These are phyloP conservation scores for Physaria fendleri DNA, from an alignment of 345 rosid species.

Conservation along the genomic window DNA sequence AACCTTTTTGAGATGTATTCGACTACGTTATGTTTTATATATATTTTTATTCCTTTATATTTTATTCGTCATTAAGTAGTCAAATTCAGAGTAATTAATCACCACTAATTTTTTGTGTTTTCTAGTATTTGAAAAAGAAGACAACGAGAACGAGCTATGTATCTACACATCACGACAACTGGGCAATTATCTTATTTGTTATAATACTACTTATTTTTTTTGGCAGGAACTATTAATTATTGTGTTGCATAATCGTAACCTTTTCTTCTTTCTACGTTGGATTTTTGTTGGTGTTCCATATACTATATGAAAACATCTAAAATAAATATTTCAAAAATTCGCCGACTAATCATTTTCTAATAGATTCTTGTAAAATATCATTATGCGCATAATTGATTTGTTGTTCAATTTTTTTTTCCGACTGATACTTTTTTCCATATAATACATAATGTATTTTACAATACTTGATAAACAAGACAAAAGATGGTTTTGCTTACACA, in stretches of 20 bases:
- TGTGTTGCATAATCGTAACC: neutral
- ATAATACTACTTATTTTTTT: neutral
- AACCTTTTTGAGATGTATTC: no score
- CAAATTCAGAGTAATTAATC: no score
- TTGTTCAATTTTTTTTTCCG: no score
- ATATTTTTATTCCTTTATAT: no score
- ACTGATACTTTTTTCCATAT: no score
- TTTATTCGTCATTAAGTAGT: neutral
- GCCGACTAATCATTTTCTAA: conserved; percentile 20
- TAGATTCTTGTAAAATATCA: conserved; percentile 8
- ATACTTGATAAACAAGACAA: no score
- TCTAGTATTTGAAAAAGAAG: neutral
- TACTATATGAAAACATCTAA: neutral
- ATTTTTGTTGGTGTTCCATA: conserved; percentile 2
- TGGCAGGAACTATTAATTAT: neutral
- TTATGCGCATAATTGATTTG: conserved; percentile 3
- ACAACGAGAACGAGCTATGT: neutral
- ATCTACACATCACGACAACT: neutral
- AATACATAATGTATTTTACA: no score
- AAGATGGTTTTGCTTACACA: no score
- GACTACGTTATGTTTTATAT: no score
- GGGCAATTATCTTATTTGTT: neutral
- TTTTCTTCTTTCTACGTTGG: conserved; percentile 14
- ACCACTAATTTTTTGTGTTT: conserved; percentile 18
- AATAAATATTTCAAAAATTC: neutral